Conservation (phyloP, 2,329 filamentous ascomycete genomes). For the Alternaria ethzedia region DNA sequence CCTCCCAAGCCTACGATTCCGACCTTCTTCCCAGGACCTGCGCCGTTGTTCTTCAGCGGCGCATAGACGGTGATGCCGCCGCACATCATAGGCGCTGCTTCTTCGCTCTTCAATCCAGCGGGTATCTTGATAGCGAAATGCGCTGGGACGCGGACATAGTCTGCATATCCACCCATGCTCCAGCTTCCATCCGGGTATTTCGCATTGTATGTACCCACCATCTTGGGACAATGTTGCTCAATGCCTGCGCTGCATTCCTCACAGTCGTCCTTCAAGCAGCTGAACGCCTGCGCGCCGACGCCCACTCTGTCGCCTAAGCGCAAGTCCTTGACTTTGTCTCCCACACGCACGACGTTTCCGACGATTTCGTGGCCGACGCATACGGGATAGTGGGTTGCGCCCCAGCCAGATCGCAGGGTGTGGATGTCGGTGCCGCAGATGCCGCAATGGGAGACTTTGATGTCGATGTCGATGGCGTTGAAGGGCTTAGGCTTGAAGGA, state of each 20-base stretch:
- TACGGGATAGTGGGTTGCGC: conserved; percentile 52
- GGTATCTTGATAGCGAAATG: conserved; percentile 68
- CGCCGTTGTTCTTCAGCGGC: conserved; percentile 70
- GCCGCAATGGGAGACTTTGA: conserved; percentile 42
- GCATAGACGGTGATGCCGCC: conserved; percentile 77
- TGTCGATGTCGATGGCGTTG: conserved; percentile 40
- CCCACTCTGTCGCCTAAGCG: conserved; percentile 66
- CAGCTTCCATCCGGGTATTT: conserved; percentile 64
- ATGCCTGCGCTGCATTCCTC: conserved; percentile 58
- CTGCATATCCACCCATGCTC: conserved; percentile 69
- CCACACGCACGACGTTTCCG: conserved; percentile 47
- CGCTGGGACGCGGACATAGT: conserved; percentile 60
- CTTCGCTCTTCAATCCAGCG: conserved; percentile 54
- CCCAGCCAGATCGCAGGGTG: conserved; percentile 52
- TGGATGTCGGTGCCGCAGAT: conserved; percentile 49
- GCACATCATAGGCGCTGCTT: conserved; percentile 75
- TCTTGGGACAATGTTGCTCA: conserved; percentile 54
- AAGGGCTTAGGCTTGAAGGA: conserved; percentile 55
- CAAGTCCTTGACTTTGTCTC: conserved; percentile 52
- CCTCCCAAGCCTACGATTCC: conserved; percentile 77
- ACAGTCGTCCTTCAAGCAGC: conserved; percentile 57
- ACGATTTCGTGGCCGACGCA: conserved; percentile 54
- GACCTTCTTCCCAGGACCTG: conserved; percentile 73
- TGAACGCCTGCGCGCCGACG: conserved; percentile 58
- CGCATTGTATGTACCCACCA: conserved; percentile 66